phyloP scores from a whole-genome alignment of 257 asterid genomes.

The Haberlea rhodopensis region DNA sequence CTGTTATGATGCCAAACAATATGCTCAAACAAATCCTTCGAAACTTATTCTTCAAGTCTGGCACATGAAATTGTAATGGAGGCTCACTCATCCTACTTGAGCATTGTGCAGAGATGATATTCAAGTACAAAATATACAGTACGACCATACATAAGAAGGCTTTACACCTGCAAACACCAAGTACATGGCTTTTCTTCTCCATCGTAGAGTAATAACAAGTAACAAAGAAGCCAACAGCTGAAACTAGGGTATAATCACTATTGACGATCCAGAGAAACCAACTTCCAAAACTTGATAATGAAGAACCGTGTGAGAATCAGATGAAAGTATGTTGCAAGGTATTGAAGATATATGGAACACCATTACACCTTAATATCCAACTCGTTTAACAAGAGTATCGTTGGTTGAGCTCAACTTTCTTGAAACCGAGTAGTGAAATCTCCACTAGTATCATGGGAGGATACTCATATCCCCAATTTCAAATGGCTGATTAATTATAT shows the following conservation, averaged over 20 bases:
- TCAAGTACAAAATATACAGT: constrained; percentile 36
- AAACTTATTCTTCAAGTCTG: constrained; percentile 38
- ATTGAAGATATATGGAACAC: constrained; percentile 49
- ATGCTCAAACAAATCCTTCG: constrained; percentile 51
- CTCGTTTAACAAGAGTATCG: constrained; percentile 28
- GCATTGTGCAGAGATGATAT: constrained; percentile 45
- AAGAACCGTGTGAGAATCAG: constrained; percentile 24
- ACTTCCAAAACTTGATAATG: constrained; percentile 22
- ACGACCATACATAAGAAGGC: constrained; percentile 26
- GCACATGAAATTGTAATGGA: constrained; percentile 31
- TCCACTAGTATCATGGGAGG: too few species aligned
- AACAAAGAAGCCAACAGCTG: constrained; percentile 26
- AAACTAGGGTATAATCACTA: background rate
- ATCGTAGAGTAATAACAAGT: constrained; percentile 28
- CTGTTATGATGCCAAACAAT: constrained; percentile 60
- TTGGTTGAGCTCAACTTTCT: background rate
- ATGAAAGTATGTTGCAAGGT: constrained; percentile 24
- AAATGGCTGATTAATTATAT: too few species aligned
- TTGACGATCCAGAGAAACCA: constrained; percentile 18
- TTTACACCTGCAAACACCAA: constrained; percentile 21
- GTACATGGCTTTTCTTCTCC: constrained; percentile 34
- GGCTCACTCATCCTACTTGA: constrained; percentile 36
- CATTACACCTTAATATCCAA: constrained; percentile 37
- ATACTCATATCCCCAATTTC: too few species aligned
- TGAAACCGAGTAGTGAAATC: constrained; percentile 17